Base-by-base conservation (phyloP, 163 green algal species). In the Volvox carteri region DNA sequence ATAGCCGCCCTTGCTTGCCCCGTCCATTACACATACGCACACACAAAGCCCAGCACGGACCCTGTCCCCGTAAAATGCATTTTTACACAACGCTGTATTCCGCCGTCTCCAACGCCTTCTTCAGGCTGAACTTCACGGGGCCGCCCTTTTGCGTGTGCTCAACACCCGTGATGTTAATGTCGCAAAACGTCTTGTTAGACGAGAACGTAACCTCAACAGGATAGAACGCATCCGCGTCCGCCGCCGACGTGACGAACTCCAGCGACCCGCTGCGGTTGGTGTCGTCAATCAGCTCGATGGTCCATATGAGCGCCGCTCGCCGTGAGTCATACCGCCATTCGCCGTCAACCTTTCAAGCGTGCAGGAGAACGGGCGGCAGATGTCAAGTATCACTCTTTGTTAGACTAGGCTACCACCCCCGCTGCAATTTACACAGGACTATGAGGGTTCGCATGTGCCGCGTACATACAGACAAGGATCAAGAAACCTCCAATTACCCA, bases 181-280 rank as follows among this genome's bases (percentile, higher is more conserved):
- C 89, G 67, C 84, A 90, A 58, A 89, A 92, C 11, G 84, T 90
- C 78, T 86, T 90, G 78, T 85, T 92, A 42, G 75, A 89, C 48
- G 78, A 86, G 78, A 92, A 92, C 35, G 86, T 85, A 28, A 98
- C 95, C 79, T 99, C 95, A 11, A 99, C 95, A 4, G 98, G 98
- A 95, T 99, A 99, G 94, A 99, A 99, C 19, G 88, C 80, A 33
- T 97, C 95, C 0, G 95, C 37, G 85, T 97, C 93, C 18, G 93
- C 90, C 4, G 94, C 95, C 0, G 96, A 94, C 30, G 99, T 95
- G 18, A 98, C 97, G 94, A 99, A 98, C 95, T 99, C 98, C 88
- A 99, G 95, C 30, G 94, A 95, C 28, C 98, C 98, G 74, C 76
- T 97, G 78, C 94, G 87, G 93, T 99, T 99, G 90, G 88, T 95